Evolutionary conservation across 345 rosid genomes (phyloP).

Genomic region (Hibiscus syriacus): DNA sequence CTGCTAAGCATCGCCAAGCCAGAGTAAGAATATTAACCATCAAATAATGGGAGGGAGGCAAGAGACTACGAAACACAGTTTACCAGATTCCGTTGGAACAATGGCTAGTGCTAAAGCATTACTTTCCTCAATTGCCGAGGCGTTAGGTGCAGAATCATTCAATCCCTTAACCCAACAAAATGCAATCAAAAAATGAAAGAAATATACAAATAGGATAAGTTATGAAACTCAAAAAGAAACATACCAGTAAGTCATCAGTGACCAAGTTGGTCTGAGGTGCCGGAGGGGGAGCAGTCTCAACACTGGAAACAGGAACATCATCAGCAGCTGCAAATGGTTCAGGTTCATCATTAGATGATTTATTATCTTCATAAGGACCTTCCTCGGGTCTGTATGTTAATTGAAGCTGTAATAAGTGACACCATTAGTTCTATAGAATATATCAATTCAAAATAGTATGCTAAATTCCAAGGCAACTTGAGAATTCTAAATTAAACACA

Average conservation of each 20-base stretch:
- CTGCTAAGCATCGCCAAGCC: conserved; percentile 15
- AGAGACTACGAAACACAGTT: neutral
- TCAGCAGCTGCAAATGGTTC: conserved; percentile 48
- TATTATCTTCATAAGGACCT: conserved; percentile 49
- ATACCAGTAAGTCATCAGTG: conserved; percentile 78
- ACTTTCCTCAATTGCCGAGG: conserved; percentile 72
- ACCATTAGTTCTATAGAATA: neutral
- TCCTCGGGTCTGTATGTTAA: conserved; percentile 75
- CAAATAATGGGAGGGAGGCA: neutral
- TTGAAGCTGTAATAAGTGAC: conserved; percentile 39
- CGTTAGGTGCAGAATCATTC: conserved; percentile 39
- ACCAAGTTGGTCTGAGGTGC: conserved; percentile 49
- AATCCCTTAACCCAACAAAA: conserved; percentile 50
- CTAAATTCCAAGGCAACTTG: conserved; percentile 1
- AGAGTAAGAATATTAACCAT: neutral
- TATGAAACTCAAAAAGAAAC: neutral
- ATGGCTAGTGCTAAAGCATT: conserved; percentile 94
- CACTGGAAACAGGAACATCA: conserved; percentile 32
- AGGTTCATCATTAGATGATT: conserved; percentile 44
- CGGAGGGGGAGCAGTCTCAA: conserved; percentile 38
- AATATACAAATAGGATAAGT: neutral
- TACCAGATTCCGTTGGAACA: conserved; percentile 60
- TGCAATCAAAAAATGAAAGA: neutral
- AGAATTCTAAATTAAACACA: neutral
- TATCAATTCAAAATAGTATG: neutral